Evolutionary conservation across 306 rosid species (phyloP).

Genomic region (Glycyrrhiza uralensis): DNA sequence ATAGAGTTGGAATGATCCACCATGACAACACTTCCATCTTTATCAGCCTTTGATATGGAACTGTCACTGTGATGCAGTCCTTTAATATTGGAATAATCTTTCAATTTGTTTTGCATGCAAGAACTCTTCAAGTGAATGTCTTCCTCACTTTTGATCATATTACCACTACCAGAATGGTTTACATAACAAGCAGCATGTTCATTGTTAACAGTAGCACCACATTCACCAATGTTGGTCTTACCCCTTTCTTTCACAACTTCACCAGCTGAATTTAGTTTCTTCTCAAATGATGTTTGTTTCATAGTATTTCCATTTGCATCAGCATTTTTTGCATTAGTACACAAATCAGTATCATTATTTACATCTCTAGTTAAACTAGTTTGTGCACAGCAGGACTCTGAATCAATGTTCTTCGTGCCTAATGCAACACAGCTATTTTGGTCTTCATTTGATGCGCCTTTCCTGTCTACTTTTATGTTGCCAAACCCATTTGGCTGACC

Average conservation of each 20-base stretch:
- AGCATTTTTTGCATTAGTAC: conserved; percentile 43
- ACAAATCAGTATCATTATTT: conserved; percentile 65
- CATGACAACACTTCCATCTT: conserved; percentile 36
- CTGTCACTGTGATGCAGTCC: conserved; percentile 45
- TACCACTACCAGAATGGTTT: conserved; percentile 39
- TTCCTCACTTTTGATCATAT: conserved; percentile 41
- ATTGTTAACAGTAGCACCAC: conserved; percentile 36
- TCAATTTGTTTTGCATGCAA: conserved; percentile 38
- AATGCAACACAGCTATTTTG: conserved; percentile 52
- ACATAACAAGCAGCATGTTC: conserved; percentile 40
- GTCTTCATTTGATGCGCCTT: conserved; percentile 50
- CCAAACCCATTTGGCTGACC: conserved; percentile 63
- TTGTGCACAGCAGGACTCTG: conserved; percentile 57
- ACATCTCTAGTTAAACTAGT: conserved; percentile 84
- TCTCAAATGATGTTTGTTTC: conserved; percentile 50
- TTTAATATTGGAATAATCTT: conserved; percentile 40
- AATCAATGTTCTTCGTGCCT: conserved; percentile 55
- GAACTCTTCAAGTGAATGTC: conserved; percentile 35
- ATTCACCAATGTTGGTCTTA: conserved; percentile 28
- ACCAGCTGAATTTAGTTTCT: conserved; percentile 35
- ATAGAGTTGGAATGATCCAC: conserved; percentile 42
- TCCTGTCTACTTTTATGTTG: conserved; percentile 51
- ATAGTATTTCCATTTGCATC: conserved; percentile 48
- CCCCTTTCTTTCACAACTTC: conserved; percentile 47
- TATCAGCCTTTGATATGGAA: conserved; percentile 40